These are phyloP conservation scores for Raphanus raphanistrum DNA, from an alignment of 345 rosid genomes.

Conservation along the genomic window DNA sequence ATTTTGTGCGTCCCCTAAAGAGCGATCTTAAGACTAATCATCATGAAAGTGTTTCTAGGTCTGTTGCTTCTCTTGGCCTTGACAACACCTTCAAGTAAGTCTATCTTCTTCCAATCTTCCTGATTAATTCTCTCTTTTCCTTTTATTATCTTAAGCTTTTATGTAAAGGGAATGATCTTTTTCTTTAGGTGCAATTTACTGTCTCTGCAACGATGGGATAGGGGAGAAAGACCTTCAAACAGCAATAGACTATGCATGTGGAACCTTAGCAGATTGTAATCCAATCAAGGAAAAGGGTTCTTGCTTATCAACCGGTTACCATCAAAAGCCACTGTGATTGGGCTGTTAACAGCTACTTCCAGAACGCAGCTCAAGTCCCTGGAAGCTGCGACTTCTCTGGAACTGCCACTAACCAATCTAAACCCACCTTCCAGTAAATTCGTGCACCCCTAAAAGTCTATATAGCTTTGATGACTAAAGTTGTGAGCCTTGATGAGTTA, in stretches of 20 bases:
- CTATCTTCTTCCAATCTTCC: slow-evolving; percentile 7
- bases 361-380: not conserved
- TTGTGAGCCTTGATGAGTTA: not conserved
- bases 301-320: not conserved
- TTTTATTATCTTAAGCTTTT: not conserved
- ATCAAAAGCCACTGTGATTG: not conserved
- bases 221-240: not conserved
- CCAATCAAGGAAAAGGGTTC: not conserved
- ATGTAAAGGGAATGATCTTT: not conserved
- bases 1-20: slow-evolving; percentile 17
- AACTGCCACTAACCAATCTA: not conserved
- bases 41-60: slow-evolving; percentile 59
- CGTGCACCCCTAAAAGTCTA: not conserved
- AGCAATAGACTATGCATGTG: slow-evolving; percentile 1
- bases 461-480: not conserved
- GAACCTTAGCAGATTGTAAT: not conserved
- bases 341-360: not conserved
- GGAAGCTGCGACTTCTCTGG: not conserved
- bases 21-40: slow-evolving; percentile 26
- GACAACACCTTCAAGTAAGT: slow-evolving; percentile 68
- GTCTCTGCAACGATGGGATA: not conserved
- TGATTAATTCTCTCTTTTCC: not conserved
- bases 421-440: not conserved
- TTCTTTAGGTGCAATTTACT: not conserved
- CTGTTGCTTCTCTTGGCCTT: slow-evolving; percentile 60